A percentile compares a stretch with the other conserved stretches of the same genome.
Conservation (phyloP, 2,329 filamentous ascomycete genomes). For the Colletotrichum brevisporum region DNA sequence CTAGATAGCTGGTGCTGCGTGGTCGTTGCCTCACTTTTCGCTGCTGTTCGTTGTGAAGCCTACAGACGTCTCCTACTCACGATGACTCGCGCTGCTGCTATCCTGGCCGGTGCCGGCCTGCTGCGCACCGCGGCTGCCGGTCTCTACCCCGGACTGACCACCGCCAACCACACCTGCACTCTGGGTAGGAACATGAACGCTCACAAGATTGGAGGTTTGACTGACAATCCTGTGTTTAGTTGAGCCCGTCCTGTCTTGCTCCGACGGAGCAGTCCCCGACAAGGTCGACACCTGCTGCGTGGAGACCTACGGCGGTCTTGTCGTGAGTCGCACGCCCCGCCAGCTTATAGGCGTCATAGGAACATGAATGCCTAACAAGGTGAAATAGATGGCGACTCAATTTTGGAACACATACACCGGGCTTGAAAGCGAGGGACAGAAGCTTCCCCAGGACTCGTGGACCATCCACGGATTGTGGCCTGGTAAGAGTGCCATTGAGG, state of each 20-base stretch:
- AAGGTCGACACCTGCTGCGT: slow-evolving; percentile 73
- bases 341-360: not conserved
- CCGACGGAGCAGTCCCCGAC: slow-evolving; percentile 56
- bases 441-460: slow-evolving; percentile 70
- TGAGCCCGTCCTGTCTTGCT: slow-evolving; percentile 62
- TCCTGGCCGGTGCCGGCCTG: slow-evolving; percentile 46
- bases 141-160: slow-evolving; percentile 60
- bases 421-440: slow-evolving; percentile 68
- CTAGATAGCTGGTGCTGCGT: not conserved
- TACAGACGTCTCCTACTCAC: slow-evolving; percentile 17
- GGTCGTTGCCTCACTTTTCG: slow-evolving; percentile 13
- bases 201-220: not conserved
- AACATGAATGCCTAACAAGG: not conserved
- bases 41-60: slow-evolving; percentile 3
- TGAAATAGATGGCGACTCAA: slow-evolving; percentile 66
- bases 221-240: slow-evolving; percentile 41
- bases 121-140: slow-evolving; percentile 52
- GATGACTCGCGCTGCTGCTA: slow-evolving; percentile 46
- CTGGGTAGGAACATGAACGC: slow-evolving; percentile 53
- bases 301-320: slow-evolving; percentile 75
- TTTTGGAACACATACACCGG: slow-evolving; percentile 77
- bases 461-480: slow-evolving; percentile 74
- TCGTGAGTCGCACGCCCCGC: slow-evolving; percentile 52
- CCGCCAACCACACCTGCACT: slow-evolving; percentile 70
- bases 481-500: slow-evolving; percentile 44